phyloP scores from a whole-genome alignment of 495 filamentous ascomycete species.

The Penicillium psychrofluorescens region DNA sequence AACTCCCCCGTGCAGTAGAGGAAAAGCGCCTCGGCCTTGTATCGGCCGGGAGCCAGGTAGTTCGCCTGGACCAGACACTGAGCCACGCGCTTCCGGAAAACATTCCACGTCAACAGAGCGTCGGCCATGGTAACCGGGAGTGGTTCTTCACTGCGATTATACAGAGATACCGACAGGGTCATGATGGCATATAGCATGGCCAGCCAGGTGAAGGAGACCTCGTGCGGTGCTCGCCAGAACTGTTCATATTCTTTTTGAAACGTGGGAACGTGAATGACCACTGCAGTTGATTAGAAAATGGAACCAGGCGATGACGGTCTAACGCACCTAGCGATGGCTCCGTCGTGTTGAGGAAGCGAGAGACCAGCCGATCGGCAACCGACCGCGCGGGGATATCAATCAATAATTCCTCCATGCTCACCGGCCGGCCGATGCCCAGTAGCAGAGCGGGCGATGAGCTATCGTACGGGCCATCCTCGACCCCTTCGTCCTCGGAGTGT shows the following conservation, averaged over 20 bases:
- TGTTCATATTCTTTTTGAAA: constrained; percentile 34
- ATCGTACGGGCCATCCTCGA: constrained; percentile 13
- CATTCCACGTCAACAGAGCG: constrained; percentile 10
- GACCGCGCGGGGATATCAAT: constrained; percentile 32
- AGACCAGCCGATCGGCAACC: constrained; percentile 37
- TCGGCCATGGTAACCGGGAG: constrained; percentile 13
- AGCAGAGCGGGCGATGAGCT: constrained; percentile 30
- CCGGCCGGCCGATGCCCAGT: constrained; percentile 25
- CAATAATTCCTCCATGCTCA: constrained; percentile 31
- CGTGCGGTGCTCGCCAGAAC: constrained; percentile 27
- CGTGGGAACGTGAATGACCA: constrained; percentile 36
- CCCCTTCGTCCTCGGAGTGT: constrained; percentile 16
- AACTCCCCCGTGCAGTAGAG: constrained; percentile 32
- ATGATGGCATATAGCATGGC: constrained; percentile 28
- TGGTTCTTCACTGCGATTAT: constrained; percentile 21
- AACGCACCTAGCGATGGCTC: constrained; percentile 34
- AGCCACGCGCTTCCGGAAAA: constrained; percentile 20
- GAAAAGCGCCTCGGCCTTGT: constrained; percentile 32
- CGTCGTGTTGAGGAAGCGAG: constrained; percentile 34
- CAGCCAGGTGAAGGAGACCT: constrained; percentile 30
- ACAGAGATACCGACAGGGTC: constrained; percentile 21
- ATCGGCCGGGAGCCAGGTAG: constrained; percentile 23
- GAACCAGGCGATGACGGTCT: no score
- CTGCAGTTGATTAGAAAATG: constrained; percentile 6
- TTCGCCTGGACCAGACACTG: constrained; percentile 29